phyloP scores from a whole-genome alignment of 2,329 filamentous ascomycete species.

The Fusarium continuum region DNA sequence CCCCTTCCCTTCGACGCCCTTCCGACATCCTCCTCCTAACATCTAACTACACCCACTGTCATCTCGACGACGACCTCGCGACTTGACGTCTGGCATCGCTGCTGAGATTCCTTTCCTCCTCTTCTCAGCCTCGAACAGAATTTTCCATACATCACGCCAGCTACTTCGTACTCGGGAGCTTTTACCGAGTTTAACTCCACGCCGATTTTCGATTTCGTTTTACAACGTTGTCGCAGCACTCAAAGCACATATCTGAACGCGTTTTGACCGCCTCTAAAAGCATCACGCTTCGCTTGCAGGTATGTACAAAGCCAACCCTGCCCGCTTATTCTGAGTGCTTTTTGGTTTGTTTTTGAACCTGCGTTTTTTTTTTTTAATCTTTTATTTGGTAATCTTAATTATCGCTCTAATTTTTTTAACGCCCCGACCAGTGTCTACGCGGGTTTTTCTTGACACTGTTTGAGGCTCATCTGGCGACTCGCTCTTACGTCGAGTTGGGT shows the following conservation, averaged over 20 bases:
- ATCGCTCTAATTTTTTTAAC: background rate
- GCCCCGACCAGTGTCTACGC: conserved; percentile 4
- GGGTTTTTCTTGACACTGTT: conserved; percentile 14
- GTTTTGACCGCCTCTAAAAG: conserved; percentile 41
- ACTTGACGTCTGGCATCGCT: conserved; percentile 22
- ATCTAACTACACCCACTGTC: conserved; percentile 29
- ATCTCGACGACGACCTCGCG: conserved; percentile 29
- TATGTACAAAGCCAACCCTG: conserved; percentile 16
- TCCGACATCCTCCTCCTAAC: conserved; percentile 31
- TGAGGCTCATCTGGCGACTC: conserved; percentile 19
- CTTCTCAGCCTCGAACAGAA: conserved; percentile 5
- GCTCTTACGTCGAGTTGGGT: conserved; percentile 33
- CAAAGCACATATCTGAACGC: conserved; percentile 30
- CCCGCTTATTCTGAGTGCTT: background rate
- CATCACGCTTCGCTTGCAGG: conserved; percentile 35
- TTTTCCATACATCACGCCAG: conserved; percentile 1
- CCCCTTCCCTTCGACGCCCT: conserved; percentile 29
- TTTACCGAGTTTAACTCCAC: conserved; percentile 10
- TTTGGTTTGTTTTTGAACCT: background rate
- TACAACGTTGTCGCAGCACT: conserved; percentile 21
- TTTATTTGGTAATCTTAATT: no score
- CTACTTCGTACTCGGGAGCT: background rate
- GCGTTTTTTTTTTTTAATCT: background rate
- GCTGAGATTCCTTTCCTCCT: conserved; percentile 11
- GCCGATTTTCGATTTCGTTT: conserved; percentile 5